Conservation (phyloP, 495 filamentous ascomycete genomes). For the Hyaloscypha variabilis region DNA sequence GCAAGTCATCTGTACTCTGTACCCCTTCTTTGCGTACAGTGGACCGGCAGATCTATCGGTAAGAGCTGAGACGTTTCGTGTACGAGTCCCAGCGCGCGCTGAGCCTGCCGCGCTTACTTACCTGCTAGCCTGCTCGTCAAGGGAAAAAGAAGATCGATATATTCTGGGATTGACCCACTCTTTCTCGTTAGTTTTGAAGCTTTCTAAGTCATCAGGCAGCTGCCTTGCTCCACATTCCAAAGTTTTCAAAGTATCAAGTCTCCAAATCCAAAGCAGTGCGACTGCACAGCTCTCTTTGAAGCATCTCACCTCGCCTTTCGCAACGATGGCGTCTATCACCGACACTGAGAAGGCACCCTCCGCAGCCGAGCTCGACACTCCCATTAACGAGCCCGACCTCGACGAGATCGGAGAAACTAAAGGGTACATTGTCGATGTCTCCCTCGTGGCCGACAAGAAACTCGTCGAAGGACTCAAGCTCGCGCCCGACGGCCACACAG, state of each 20-base stretch:
- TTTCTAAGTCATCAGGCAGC: no score
- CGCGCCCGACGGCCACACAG: constrained; percentile 40
- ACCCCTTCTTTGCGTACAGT: no score
- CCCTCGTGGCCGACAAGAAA: constrained; percentile 9
- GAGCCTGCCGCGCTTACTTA: no score
- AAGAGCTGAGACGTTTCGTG: no score
- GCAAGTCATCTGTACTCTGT: no score
- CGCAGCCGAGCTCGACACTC: not conserved
- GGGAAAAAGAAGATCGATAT: no score
- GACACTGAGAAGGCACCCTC: not conserved
- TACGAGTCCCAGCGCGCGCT: no score
- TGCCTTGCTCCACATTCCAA: not conserved
- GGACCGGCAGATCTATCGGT: no score
- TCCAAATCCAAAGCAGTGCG: not conserved
- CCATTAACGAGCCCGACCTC: constrained; percentile 5
- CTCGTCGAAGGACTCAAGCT: constrained; percentile 35
- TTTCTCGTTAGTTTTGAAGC: no score
- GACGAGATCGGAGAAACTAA: constrained; percentile 10
- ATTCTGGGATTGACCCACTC: no score
- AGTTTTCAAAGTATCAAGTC: not conserved
- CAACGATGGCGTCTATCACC: not conserved
- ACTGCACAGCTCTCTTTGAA: not conserved
- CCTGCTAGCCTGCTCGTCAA: no score
- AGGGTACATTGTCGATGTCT: constrained; percentile 15
- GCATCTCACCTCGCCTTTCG: not conserved